Evolutionary conservation across 768 basidiomycete species (phyloP).

Genomic region (Termitomyces heimii): DNA sequence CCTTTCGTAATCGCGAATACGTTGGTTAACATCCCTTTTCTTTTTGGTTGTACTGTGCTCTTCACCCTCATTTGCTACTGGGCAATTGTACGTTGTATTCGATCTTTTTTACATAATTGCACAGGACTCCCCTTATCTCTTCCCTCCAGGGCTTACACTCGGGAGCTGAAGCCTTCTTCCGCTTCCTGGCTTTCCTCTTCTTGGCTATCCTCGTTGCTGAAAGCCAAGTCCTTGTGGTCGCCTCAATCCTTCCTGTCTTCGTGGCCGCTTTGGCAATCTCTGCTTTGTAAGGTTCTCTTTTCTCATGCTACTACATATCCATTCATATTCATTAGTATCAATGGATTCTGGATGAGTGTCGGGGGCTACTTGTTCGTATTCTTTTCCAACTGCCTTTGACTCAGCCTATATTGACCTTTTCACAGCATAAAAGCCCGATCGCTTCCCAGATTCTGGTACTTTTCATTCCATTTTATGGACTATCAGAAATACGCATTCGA

Average conservation of each 20-base stretch:
- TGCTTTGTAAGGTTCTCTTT: constrained; percentile 29
- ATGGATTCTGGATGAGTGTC: constrained; percentile 58
- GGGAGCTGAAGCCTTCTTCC: constrained; percentile 44
- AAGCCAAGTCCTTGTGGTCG: constrained; percentile 43
- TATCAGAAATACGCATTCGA: constrained; percentile 43
- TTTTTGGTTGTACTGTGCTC: constrained; percentile 41
- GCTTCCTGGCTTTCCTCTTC: constrained; percentile 48
- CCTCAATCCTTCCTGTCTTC: constrained; percentile 48
- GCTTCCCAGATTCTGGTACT: constrained; percentile 55
- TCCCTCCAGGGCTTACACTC: constrained; percentile 38
- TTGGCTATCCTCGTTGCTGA: constrained; percentile 49
- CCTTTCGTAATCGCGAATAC: constrained; percentile 52
- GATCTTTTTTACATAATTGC: neutral
- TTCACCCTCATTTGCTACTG: constrained; percentile 48
- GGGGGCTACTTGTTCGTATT: constrained; percentile 36
- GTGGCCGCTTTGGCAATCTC: constrained; percentile 53
- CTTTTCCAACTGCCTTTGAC: neutral
- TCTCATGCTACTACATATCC: neutral
- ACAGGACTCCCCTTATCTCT: neutral
- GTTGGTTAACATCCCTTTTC: constrained; percentile 46
- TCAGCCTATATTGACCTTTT: constrained; percentile 4
- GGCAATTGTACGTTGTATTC: constrained; percentile 33
- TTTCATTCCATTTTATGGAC: constrained; percentile 50
- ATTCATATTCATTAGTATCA: constrained; percentile 21
- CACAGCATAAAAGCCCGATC: constrained; percentile 45